Conservation (phyloP, 805 yeast species). For the Cyberlindnera bimundalis region DNA sequence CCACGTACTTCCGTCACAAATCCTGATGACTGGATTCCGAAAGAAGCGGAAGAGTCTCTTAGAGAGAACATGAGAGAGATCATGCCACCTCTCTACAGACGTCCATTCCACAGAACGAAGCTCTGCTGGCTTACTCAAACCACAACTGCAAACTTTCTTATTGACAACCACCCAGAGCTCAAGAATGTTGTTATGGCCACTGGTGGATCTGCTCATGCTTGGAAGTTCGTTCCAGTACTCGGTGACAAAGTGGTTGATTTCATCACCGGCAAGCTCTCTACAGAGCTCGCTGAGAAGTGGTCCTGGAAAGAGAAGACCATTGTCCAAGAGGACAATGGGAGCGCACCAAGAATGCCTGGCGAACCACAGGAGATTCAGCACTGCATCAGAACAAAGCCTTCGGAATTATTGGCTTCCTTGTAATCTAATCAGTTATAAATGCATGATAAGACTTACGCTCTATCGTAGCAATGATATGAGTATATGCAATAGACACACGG, state of each 20-base stretch:
- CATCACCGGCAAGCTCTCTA: conserved; percentile 12
- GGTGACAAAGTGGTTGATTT: conserved; percentile 25
- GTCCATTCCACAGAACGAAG: conserved; percentile 29
- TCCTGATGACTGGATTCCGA: conserved; percentile 20
- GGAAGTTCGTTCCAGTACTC: conserved; percentile 31
- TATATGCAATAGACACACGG: too few relatives aligned
- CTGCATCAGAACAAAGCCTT: conserved; percentile 2
- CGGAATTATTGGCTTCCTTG: not conserved
- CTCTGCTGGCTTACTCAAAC: conserved; percentile 38
- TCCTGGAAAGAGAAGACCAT: conserved; percentile 14
- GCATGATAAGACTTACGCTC: too few relatives aligned
- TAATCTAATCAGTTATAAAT: not conserved
- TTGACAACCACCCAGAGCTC: conserved; percentile 28
- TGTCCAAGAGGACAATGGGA: conserved; percentile 8
- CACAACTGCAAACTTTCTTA: conserved; percentile 29
- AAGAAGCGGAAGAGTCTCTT: conserved; percentile 11
- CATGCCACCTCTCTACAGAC: conserved; percentile 11
- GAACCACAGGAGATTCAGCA: conserved; percentile 8
- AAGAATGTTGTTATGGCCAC: conserved; percentile 30
- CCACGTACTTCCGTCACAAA: conserved; percentile 15
- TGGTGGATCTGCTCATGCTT: conserved; percentile 34
- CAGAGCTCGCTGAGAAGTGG: conserved; percentile 9
- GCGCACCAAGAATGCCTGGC: conserved; percentile 14
- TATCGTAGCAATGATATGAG: too few relatives aligned
- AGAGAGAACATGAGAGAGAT: conserved; percentile 30